Percentiles rank a stretch among this genome's conserved stretches.
Evolutionary conservation across 2,329 filamentous ascomycete genomes (phyloP).

Genomic region (Trichoderma atroviride): DNA sequence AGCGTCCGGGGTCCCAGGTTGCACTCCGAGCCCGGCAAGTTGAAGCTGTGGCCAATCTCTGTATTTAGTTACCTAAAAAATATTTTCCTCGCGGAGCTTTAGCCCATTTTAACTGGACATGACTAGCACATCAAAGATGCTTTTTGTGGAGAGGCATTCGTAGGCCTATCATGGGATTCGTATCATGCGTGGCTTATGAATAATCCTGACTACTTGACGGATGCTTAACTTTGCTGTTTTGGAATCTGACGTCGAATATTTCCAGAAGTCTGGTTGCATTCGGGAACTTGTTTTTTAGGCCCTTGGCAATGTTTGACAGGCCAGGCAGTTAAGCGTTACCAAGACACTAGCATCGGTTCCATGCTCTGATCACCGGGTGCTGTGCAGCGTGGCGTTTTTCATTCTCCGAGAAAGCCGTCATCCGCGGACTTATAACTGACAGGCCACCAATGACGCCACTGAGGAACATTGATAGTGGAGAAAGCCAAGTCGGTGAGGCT

Average conservation of each 20-base stretch:
- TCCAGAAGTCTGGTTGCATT: neutral
- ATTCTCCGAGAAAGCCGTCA: neutral
- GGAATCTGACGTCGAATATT: neutral
- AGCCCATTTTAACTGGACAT: neutral
- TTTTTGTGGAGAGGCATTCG: neutral
- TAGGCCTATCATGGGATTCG: neutral
- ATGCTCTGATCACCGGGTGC: neutral
- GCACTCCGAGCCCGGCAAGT: constrained; percentile 2
- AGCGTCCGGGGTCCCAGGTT: neutral
- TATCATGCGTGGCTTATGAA: neutral
- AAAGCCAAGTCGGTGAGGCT: neutral
- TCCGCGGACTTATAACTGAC: neutral
- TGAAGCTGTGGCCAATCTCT: constrained; percentile 9
- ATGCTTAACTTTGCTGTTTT: neutral
- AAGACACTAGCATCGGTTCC: neutral
- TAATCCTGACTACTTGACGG: neutral
- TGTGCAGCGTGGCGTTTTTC: neutral
- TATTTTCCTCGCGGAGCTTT: neutral
- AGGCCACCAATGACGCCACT: neutral
- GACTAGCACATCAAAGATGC: constrained; percentile 2
- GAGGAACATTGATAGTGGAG: neutral
- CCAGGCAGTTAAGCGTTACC: neutral
- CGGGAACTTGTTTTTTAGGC: neutral
- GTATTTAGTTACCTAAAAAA: constrained; percentile 6
- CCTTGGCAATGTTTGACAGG: neutral